phyloP scores from a whole-genome alignment of 1,139 yeast species.

The Pichia sp. region DNA sequence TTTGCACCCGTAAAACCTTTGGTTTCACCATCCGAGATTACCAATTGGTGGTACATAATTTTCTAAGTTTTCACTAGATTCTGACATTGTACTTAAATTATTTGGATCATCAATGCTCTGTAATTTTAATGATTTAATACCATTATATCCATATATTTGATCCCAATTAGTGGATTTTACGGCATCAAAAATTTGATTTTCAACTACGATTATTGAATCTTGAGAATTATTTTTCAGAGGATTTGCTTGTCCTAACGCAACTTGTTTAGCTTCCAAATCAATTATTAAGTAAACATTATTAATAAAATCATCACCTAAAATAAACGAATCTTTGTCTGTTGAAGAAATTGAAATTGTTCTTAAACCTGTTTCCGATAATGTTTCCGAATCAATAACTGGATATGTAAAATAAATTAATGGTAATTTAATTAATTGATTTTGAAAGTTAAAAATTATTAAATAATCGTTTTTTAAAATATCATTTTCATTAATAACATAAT shows the following conservation, averaged over 20 bases:
- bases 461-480: constrained; percentile 28
- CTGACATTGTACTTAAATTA: not conserved
- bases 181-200: constrained; percentile 9
- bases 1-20: no score
- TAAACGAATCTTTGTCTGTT: constrained; percentile 14
- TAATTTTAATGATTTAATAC: constrained; percentile 1
- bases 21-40: constrained; percentile 4
- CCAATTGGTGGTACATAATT: constrained; percentile 4
- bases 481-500: constrained; percentile 31
- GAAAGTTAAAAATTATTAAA: constrained; percentile 30
- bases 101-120: constrained; percentile 1
- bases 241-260: constrained; percentile 39
- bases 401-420: constrained; percentile 48
- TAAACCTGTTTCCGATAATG: constrained; percentile 10
- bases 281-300: constrained; percentile 41
- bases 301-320: constrained; percentile 41
- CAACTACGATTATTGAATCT: constrained; percentile 7
- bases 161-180: constrained; percentile 9
- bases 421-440: constrained; percentile 47
- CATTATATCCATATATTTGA: constrained; percentile 8
- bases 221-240: not conserved
- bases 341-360: constrained; percentile 7
- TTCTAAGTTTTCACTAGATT: constrained; percentile 1
- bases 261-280: constrained; percentile 38
- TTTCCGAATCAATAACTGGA: constrained; percentile 21